A percentile compares a stretch with the other conserved stretches of the same genome.
Evolutionary conservation across 2,329 filamentous ascomycete genomes (phyloP).

Genomic region (Hymenoscyphus fructigenus): DNA sequence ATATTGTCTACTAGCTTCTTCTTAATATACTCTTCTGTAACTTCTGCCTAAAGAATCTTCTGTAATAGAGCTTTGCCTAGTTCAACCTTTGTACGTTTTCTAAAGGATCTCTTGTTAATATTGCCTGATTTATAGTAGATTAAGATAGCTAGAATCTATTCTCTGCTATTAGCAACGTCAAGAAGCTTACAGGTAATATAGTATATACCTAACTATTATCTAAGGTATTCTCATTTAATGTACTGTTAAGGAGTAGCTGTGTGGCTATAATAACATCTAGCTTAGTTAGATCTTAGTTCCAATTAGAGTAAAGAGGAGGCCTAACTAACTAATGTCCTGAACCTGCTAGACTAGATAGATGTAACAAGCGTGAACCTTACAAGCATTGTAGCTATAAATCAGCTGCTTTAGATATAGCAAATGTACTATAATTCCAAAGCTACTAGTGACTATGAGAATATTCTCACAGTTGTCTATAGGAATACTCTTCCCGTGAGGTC

Average conservation of each 20-base stretch:
- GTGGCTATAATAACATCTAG: constrained; percentile 11
- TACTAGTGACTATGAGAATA: constrained; percentile 38
- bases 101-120: constrained; percentile 17
- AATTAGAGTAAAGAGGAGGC: neutral
- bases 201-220: constrained; percentile 16
- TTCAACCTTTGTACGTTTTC: constrained; percentile 19
- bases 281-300: constrained; percentile 5
- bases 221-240: constrained; percentile 16
- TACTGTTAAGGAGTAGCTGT: constrained; percentile 15
- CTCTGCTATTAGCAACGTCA: constrained; percentile 54
- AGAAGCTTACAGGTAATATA: constrained; percentile 11
- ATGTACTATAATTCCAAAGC: constrained; percentile 39
- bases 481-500: constrained; percentile 36
- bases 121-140: constrained; percentile 19
- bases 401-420: constrained; percentile 40
- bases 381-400: constrained; percentile 38
- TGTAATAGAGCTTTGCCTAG: constrained; percentile 15
- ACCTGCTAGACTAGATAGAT: constrained; percentile 32
- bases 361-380: constrained; percentile 28
- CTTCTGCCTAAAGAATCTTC: constrained; percentile 18
- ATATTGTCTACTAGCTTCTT: constrained; percentile 16
- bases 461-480: constrained; percentile 33
- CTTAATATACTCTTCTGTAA: constrained; percentile 19
- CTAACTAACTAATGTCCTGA: neutral
- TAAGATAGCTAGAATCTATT: constrained; percentile 61